Conservation (phyloP, 768 basidiomycete genomes). For the Psilocybe tampanensis region DNA sequence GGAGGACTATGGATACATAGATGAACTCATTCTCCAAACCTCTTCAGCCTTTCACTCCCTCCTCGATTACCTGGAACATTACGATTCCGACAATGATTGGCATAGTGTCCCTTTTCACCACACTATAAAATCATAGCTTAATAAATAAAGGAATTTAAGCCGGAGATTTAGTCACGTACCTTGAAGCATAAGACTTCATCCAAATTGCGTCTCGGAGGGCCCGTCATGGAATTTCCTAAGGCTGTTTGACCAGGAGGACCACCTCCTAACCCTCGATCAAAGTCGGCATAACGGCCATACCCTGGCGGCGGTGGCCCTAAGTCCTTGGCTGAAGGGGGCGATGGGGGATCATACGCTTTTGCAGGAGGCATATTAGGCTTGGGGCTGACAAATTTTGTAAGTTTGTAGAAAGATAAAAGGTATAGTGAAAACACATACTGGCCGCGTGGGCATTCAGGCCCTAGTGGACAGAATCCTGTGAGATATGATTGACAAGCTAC, state of each 20-base stretch:
- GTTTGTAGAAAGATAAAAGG: not conserved
- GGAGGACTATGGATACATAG: too few relatives aligned
- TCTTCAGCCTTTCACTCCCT: slow-evolving; percentile 64
- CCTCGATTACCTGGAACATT: slow-evolving; percentile 92
- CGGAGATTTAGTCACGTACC: slow-evolving; percentile 38
- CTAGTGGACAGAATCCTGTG: slow-evolving; percentile 91
- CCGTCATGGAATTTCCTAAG: slow-evolving; percentile 24
- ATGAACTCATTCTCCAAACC: slow-evolving; percentile 34
- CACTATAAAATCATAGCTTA: slow-evolving; percentile 50
- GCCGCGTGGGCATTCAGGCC: slow-evolving; percentile 83
- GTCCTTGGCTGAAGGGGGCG: slow-evolving; percentile 73
- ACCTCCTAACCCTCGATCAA: slow-evolving; percentile 56
- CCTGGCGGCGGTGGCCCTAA: slow-evolving; percentile 92
- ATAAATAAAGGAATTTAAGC: not conserved
- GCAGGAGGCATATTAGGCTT: slow-evolving; percentile 72
- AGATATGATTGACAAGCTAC: slow-evolving; percentile 91
- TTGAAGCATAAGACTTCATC: slow-evolving; percentile 90
- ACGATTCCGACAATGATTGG: slow-evolving; percentile 89
- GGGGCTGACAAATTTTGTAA: slow-evolving; percentile 50
- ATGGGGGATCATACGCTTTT: slow-evolving; percentile 77
- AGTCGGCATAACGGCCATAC: slow-evolving; percentile 82
- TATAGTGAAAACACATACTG: slow-evolving; percentile 61
- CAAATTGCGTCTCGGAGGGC: slow-evolving; percentile 65
- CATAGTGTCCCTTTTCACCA: slow-evolving; percentile 93
- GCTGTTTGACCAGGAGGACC: slow-evolving; percentile 29